These are phyloP conservation scores for Apostasia ramifera DNA, from an alignment of 106 monocot species.

Conservation along the genomic window DNA sequence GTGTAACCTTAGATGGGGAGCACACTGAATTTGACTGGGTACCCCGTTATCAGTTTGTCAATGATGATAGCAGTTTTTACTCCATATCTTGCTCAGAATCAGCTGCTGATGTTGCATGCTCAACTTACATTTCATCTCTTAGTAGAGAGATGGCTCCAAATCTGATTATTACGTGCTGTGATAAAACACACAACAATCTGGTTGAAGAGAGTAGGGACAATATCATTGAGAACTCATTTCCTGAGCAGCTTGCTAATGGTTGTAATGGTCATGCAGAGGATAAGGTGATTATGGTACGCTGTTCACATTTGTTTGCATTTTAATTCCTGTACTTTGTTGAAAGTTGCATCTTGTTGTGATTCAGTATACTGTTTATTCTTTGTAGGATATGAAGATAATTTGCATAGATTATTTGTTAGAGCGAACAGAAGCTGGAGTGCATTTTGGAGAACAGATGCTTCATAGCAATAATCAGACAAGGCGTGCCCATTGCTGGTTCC, in stretches of 20 bases:
- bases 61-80: constrained; percentile 53
- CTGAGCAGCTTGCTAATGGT: constrained; percentile 42
- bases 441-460: constrained; percentile 55
- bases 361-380: constrained; percentile 22
- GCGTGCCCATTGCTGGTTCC: constrained; percentile 91
- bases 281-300: constrained; percentile 23
- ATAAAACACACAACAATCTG: constrained; percentile 26
- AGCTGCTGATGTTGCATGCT: constrained; percentile 79
- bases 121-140: constrained; percentile 56
- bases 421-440: constrained; percentile 48
- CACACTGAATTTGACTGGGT: constrained; percentile 50
- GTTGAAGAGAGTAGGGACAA: constrained; percentile 22
- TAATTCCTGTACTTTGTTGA: background rate
- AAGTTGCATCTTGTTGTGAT: constrained; percentile 4
- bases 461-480: constrained; percentile 78
- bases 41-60: constrained; percentile 31
- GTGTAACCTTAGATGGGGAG: constrained; percentile 60
- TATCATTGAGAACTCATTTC: constrained; percentile 24
- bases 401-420: constrained; percentile 72
- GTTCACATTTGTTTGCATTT: background rate
- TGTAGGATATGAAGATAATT: constrained; percentile 64
- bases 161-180: constrained; percentile 57
- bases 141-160: constrained; percentile 74
- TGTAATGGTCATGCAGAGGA: constrained; percentile 33
- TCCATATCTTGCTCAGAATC: constrained; percentile 60